Conservation (phyloP, 805 yeast species). For the Metschnikowia reukaufii region DNA sequence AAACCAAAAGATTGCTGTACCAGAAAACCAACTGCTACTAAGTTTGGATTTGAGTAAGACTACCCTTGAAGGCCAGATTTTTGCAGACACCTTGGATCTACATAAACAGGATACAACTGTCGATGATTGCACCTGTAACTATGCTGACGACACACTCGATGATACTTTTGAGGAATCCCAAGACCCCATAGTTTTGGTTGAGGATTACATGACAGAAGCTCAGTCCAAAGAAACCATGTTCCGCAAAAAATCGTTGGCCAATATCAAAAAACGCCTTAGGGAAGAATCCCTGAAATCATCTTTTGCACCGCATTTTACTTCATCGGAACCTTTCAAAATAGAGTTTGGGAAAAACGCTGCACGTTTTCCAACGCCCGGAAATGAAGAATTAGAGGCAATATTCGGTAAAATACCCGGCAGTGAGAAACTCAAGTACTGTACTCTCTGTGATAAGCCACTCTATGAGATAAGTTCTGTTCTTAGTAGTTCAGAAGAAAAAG, state of each 20-base stretch:
- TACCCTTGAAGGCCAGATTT: neutral
- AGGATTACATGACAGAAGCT: slow-evolving; percentile 47
- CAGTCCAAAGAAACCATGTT: slow-evolving; percentile 16
- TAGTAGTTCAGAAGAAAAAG: slow-evolving; percentile 20
- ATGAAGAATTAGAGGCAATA: slow-evolving; percentile 35
- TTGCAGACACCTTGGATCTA: neutral
- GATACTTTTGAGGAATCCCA: slow-evolving; percentile 26
- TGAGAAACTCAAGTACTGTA: slow-evolving; percentile 50
- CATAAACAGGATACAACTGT: neutral
- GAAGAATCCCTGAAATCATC: slow-evolving; percentile 8
- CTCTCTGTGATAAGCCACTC: slow-evolving; percentile 68
- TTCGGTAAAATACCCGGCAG: slow-evolving; percentile 41
- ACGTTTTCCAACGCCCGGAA: neutral
- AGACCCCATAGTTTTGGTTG: slow-evolving; percentile 50
- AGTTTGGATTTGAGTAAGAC: neutral
- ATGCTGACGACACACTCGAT: slow-evolving; percentile 12
- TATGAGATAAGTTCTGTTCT: slow-evolving; percentile 56
- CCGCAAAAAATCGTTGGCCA: slow-evolving; percentile 38
- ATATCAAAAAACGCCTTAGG: slow-evolving; percentile 30
- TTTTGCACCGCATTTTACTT: neutral
- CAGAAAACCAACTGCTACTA: neutral
- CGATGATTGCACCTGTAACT: neutral
- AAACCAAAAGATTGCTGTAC: neutral
- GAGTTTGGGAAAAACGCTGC: neutral
- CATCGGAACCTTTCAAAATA: neutral